These are phyloP conservation scores for Camellia granthamiana DNA, from an alignment of 148 eudicot species.

Conservation along the genomic window DNA sequence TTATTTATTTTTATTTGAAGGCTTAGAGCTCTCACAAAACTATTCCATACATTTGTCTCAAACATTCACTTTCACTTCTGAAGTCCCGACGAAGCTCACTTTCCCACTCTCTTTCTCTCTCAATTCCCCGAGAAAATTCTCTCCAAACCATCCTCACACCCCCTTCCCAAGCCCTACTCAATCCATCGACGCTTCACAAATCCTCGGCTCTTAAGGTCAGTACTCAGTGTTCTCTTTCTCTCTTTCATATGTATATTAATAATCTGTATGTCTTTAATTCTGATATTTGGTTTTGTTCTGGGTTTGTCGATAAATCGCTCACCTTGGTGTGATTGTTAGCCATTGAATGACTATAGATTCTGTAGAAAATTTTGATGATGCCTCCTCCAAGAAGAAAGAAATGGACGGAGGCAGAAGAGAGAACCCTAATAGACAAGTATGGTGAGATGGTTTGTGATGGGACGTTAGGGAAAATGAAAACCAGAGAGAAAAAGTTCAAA, in stretches of 20 bases:
- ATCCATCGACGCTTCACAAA: slow-evolving; percentile 5
- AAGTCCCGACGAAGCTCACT: neutral
- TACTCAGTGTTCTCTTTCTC: neutral
- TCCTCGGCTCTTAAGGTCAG: slow-evolving; percentile 13
- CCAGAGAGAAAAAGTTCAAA: slow-evolving; percentile 81
- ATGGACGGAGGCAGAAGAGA: slow-evolving; percentile 93
- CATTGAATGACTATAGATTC: slow-evolving; percentile 16
- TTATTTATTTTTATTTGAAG: too few species aligned
- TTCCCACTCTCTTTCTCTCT: slow-evolving; percentile 8
- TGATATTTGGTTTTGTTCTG: neutral
- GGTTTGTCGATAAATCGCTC: neutral
- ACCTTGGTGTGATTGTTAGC: neutral
- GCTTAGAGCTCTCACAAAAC: neutral
- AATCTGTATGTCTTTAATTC: neutral
- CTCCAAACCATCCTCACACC: neutral
- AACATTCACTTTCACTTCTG: slow-evolving; percentile 5
- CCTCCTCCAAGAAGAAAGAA: slow-evolving; percentile 75
- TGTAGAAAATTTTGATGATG: slow-evolving; percentile 25
- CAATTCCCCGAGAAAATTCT: slow-evolving; percentile 2
- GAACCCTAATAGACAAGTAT: slow-evolving; percentile 72
- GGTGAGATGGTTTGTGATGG: slow-evolving; percentile 73
- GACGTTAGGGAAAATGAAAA: slow-evolving; percentile 77
- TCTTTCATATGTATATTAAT: neutral
- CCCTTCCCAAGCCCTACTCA: neutral
- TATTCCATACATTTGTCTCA: neutral